These are phyloP conservation scores for Magnolia kwangsiensis DNA, from an alignment of 164 flowering plant species.

Conservation along the genomic window DNA sequence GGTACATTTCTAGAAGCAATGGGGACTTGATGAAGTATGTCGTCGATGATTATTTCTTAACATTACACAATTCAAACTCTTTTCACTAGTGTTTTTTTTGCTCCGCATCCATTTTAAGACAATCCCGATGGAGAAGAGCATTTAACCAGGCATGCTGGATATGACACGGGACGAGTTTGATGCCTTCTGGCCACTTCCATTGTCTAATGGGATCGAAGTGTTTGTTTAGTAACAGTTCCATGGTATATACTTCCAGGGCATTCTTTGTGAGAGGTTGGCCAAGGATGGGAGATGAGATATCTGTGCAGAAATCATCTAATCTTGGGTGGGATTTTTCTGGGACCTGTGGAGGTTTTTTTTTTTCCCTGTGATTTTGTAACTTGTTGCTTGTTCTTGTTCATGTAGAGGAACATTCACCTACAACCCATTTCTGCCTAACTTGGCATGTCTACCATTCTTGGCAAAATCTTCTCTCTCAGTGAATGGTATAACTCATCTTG, in stretches of 20 bases:
- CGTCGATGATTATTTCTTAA: slow-evolving; percentile 50
- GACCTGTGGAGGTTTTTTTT: too few species aligned
- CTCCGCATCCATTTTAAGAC: background rate
- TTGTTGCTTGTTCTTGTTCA: background rate
- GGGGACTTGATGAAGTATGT: slow-evolving; percentile 42
- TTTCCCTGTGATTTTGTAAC: background rate
- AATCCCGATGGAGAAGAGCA: background rate
- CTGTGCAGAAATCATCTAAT: background rate
- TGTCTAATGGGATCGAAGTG: too few species aligned
- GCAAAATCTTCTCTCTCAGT: background rate
- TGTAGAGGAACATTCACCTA: background rate
- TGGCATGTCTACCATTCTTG: background rate
- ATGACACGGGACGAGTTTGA: background rate
- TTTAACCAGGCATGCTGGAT: background rate
- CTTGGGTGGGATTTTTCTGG: too few species aligned
- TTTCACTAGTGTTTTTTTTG: background rate
- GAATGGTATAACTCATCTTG: background rate
- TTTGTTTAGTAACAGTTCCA: too few species aligned
- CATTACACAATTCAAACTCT: slow-evolving; percentile 35
- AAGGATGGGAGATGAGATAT: background rate
- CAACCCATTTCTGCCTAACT: background rate
- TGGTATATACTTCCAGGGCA: too few species aligned
- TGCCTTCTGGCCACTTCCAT: background rate
- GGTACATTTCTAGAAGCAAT: slow-evolving; percentile 29
- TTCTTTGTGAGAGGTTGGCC: background rate